phyloP scores from a whole-genome alignment of 495 filamentous ascomycete genomes.

The Friedmanniomyces endolithicus region DNA sequence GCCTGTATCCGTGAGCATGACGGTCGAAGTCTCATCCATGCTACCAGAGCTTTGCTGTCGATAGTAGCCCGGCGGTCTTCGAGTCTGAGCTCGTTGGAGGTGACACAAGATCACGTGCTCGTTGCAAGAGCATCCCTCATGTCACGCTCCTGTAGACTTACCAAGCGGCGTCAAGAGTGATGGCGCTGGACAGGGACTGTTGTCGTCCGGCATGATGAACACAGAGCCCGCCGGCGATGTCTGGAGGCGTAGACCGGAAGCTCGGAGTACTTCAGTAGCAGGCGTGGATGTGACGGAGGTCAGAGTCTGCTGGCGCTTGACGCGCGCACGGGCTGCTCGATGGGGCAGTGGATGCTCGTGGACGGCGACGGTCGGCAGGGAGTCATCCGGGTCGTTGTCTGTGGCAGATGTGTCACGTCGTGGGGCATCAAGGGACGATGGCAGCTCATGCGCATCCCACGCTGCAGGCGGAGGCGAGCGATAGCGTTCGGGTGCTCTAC shows the following conservation, averaged over 20 bases:
- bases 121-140: not conserved
- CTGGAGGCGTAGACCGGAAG: not conserved
- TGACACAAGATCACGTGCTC: not conserved
- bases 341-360: too few relatives aligned
- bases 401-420: not conserved
- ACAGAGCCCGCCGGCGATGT: not conserved
- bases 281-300: too few relatives aligned
- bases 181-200: not conserved
- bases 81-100: not conserved
- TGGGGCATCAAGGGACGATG: not conserved
- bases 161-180: slow-evolving; percentile 18
- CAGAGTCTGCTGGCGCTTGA: too few relatives aligned
- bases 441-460: not conserved
- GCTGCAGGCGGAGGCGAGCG: not conserved
- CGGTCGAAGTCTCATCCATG: not conserved
- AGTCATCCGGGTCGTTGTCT: too few relatives aligned
- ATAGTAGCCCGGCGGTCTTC: not conserved
- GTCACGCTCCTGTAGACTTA: slow-evolving; percentile 8
- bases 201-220: slow-evolving; percentile 14
- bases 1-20: not conserved
- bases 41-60: not conserved
- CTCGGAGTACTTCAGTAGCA: too few relatives aligned
- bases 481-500: not conserved
- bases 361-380: too few relatives aligned
- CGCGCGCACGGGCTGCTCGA: too few relatives aligned